A percentile compares a stretch with the other conserved stretches of the same genome.
Evolutionary conservation across 805 yeast species (phyloP).

Genomic region (Lipomyces spencermartinsiae): DNA sequence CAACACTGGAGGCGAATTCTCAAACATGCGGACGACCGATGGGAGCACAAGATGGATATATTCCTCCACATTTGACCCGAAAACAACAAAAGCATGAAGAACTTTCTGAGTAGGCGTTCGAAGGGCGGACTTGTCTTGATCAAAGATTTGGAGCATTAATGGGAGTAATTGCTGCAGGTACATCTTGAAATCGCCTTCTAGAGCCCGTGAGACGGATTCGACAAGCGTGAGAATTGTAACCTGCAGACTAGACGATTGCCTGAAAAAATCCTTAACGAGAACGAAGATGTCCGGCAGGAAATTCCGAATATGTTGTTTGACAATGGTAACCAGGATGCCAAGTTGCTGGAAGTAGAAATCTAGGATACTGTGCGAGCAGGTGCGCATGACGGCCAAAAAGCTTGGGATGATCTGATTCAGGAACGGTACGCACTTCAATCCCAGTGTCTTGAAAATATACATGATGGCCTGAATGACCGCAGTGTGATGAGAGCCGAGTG

Average conservation of each 20-base stretch:
- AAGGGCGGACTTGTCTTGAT: constrained; percentile 64
- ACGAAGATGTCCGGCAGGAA: constrained; percentile 76
- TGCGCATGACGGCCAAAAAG: constrained; percentile 79
- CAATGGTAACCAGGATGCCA: constrained; percentile 77
- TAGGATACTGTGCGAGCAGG: constrained; percentile 71
- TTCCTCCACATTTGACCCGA: constrained; percentile 88
- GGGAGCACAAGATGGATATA: constrained; percentile 88
- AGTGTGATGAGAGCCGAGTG: constrained; percentile 84
- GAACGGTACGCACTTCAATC: constrained; percentile 88
- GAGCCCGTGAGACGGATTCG: constrained; percentile 81
- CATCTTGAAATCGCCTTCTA: constrained; percentile 91
- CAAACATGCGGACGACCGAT: constrained; percentile 79
- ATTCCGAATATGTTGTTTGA: constrained; percentile 88
- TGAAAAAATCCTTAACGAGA: constrained; percentile 76
- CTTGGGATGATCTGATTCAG: constrained; percentile 88
- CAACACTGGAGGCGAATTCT: constrained; percentile 59
- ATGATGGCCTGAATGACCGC: constrained; percentile 93
- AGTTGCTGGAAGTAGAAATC: constrained; percentile 91
- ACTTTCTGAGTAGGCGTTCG: constrained; percentile 61
- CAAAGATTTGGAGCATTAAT: constrained; percentile 74
- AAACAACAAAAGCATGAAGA: constrained; percentile 79
- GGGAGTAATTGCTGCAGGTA: constrained; percentile 81
- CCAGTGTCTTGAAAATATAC: constrained; percentile 87
- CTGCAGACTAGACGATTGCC: constrained; percentile 63
- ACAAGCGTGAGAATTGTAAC: constrained; percentile 78